A percentile compares a stretch with the other conserved stretches of the same genome.
phyloP scores from a whole-genome alignment of 208 protist genomes.

The Crithidia fasciculata region DNA sequence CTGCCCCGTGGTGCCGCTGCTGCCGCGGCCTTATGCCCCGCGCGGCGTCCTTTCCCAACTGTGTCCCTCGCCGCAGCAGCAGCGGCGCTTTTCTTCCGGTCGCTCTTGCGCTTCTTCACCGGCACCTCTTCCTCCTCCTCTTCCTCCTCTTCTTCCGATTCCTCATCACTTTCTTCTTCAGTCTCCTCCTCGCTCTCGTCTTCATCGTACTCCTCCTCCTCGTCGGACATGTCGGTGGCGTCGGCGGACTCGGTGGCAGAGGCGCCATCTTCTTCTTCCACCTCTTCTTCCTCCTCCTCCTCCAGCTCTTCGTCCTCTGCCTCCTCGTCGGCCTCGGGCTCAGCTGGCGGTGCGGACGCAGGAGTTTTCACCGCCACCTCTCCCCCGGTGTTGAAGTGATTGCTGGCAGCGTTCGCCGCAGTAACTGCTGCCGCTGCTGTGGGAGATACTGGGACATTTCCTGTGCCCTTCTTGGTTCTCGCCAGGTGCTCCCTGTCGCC shows the following conservation, averaged over 20 bases:
- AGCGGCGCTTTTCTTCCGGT: background rate
- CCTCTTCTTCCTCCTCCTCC: conserved; percentile 3
- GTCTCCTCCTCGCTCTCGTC: conserved; percentile 36
- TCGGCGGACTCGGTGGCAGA: conserved; percentile 23
- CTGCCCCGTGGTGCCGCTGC: conserved; percentile 1
- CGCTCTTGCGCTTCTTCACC: conserved; percentile 2
- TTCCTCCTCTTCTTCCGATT: conserved; percentile 23
- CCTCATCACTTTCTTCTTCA: conserved; percentile 25
- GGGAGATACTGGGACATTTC: too few species aligned
- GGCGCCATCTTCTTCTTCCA: conserved; percentile 14
- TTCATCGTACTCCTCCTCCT: conserved; percentile 21
- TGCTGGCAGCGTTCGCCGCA: too few species aligned
- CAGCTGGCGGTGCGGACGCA: too few species aligned
- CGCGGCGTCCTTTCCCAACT: background rate
- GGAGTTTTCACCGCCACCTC: too few species aligned
- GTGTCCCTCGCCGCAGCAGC: conserved; percentile 12
- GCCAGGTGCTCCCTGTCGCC: too few species aligned
- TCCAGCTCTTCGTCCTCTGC: background rate
- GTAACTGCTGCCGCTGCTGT: background rate
- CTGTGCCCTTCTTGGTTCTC: too few species aligned
- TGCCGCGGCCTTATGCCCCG: background rate
- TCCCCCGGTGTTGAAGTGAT: too few species aligned
- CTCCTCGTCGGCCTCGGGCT: background rate
- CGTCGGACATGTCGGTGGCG: conserved; percentile 14
- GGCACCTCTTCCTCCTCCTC: conserved; percentile 7